Evolutionary conservation across 331 rosid species (phyloP).

Genomic region (Cydonia oblonga): DNA sequence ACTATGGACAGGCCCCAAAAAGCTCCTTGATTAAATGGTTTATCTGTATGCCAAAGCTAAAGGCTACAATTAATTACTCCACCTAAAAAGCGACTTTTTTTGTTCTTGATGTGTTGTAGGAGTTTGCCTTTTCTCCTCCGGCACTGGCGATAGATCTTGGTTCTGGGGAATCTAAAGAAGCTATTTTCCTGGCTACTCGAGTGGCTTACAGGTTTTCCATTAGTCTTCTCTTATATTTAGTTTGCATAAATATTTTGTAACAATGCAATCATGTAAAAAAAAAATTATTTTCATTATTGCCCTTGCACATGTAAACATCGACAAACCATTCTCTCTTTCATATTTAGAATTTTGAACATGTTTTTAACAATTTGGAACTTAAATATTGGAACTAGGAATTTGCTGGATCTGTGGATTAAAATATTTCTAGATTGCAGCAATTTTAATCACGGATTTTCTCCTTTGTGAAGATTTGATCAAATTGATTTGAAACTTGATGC

Average conservation of each 20-base stretch:
- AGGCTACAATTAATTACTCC: conserved; percentile 13
- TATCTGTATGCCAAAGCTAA: background rate
- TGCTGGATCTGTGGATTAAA: background rate
- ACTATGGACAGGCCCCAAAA: background rate
- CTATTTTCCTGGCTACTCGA: conserved; percentile 75
- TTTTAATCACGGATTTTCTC: background rate
- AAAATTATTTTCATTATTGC: background rate
- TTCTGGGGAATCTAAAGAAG: conserved; percentile 80
- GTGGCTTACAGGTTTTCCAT: conserved; percentile 90
- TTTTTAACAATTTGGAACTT: background rate
- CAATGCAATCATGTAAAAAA: too few species aligned
- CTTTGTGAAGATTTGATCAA: background rate
- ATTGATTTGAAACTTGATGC: background rate
- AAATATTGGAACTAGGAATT: background rate
- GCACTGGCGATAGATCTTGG: conserved; percentile 90
- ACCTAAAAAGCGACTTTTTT: conserved; percentile 6
- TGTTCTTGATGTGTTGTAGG: conserved; percentile 41
- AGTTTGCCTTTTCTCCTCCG: conserved; percentile 85
- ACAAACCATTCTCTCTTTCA: background rate
- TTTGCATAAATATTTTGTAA: too few species aligned
- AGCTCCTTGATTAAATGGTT: background rate
- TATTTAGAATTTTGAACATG: background rate
- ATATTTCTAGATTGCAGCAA: background rate
- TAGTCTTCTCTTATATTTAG: background rate
- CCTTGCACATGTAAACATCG: background rate